Percentiles rank a stretch among this genome's conserved stretches.
phyloP scores from a whole-genome alignment of 805 yeast genomes.

The Candida peoriensis region DNA sequence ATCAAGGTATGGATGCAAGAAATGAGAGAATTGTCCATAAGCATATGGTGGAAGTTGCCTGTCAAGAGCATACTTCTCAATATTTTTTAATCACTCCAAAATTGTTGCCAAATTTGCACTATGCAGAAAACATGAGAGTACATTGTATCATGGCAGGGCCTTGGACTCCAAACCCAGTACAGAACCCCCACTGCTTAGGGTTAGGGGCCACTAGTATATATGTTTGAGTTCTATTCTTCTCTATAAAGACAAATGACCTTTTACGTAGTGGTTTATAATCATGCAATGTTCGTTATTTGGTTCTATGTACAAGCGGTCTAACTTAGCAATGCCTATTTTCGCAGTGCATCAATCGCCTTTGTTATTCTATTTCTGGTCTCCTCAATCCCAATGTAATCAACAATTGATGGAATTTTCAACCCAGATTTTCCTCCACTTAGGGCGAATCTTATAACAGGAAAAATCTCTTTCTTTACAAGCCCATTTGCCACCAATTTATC shows the following conservation, averaged over 20 bases:
- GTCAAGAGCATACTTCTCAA: slow-evolving; percentile 61
- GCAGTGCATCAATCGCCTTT: slow-evolving; percentile 12
- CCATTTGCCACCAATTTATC: slow-evolving; percentile 17
- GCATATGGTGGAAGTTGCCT: slow-evolving; percentile 84
- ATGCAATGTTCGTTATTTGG: neutral
- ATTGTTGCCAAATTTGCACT: slow-evolving; percentile 68
- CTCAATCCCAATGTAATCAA: slow-evolving; percentile 49
- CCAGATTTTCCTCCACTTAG: slow-evolving; percentile 71
- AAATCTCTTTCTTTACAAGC: slow-evolving; percentile 35
- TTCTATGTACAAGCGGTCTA: neutral
- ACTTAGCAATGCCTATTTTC: neutral
- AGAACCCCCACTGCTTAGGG: slow-evolving; percentile 26
- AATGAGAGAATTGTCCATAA: slow-evolving; percentile 86
- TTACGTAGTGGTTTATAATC: no score
- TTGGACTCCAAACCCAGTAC: slow-evolving; percentile 35
- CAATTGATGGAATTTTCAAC: slow-evolving; percentile 52
- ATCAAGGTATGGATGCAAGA: slow-evolving; percentile 96
- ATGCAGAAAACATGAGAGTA: slow-evolving; percentile 74
- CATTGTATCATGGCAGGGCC: slow-evolving; percentile 75
- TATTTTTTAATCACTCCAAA: slow-evolving; percentile 94
- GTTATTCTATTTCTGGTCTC: slow-evolving; percentile 25
- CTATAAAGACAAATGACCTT: no score
- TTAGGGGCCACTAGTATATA: slow-evolving; percentile 31
- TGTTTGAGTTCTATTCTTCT: slow-evolving; percentile 4
- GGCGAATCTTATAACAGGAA: slow-evolving; percentile 59